Percentiles rank a stretch among this genome's conserved stretches.
Evolutionary conservation across 2,329 filamentous ascomycete genomes (phyloP).

Genomic region (Pestalotiopsis sp.): DNA sequence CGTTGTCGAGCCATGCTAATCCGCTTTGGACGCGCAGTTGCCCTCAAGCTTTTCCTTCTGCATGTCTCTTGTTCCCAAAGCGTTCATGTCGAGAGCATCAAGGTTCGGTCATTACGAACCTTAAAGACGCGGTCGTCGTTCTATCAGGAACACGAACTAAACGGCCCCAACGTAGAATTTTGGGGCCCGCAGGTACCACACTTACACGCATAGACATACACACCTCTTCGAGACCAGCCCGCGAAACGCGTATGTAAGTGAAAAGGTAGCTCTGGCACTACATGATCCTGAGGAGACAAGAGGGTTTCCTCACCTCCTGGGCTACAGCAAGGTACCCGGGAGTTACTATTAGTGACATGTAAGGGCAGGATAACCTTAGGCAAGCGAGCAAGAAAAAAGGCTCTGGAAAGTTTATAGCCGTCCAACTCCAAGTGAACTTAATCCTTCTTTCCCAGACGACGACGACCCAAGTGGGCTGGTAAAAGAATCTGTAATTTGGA

Average conservation of each 20-base stretch:
- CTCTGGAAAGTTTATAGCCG: not conserved
- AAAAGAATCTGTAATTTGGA: not conserved
- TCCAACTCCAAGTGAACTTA: not conserved
- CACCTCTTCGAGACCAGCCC: not conserved
- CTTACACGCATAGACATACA: not conserved
- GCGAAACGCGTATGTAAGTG: not conserved
- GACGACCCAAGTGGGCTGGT: not conserved
- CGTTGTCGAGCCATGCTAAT: not conserved
- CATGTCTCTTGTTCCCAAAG: conserved; percentile 1
- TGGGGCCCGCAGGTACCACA: not conserved
- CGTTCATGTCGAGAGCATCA: conserved; percentile 3
- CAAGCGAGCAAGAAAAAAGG: not conserved
- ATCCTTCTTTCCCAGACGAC: not conserved
- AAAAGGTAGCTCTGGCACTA: not conserved
- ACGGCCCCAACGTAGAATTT: not conserved
- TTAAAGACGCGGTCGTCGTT: not conserved
- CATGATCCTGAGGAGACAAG: not conserved
- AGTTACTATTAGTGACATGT: conserved; percentile 3
- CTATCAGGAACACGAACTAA: conserved; percentile 8
- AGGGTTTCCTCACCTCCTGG: not conserved
- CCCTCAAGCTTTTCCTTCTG: not conserved
- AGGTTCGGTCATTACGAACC: conserved; percentile 8
- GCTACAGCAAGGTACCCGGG: conserved; percentile 10
- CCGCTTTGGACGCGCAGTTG: not conserved
- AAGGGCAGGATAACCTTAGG: not conserved